Base-by-base conservation (phyloP, 768 basidiomycete species). In the Tricholoma hemisulphureum region DNA sequence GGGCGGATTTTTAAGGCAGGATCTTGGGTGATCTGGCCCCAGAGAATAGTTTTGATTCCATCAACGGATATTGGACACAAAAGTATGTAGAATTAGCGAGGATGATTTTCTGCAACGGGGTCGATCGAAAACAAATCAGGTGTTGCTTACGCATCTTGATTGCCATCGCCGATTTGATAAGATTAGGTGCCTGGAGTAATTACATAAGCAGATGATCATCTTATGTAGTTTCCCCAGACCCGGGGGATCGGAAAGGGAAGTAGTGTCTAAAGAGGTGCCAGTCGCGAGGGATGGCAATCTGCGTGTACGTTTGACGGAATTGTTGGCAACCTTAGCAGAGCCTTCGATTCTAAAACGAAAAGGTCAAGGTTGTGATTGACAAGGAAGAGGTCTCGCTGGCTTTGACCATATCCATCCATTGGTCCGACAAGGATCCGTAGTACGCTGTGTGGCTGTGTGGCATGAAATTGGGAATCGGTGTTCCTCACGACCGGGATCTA, bases 211-310 rank as follows among this genome's bases (percentile, higher is more conserved):
- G 23, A 29, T 50, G 61, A 64, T 65, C 61, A 66, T 63, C 39
- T 62, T 63, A n/a, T n/a, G n/a, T n/a, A 11, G 26, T 29, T 70
- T 71, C 73, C 71, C 71, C 73, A 72, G 70, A 70, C 65, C 65
- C 67, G 69, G 68, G 63, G 65, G 55, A 68, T 67, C 64, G 69
- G 67, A 66, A 56, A 46, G 32, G 32, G 31, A 31, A 8, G 7
- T 10, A 8, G 10, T 8, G 14, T 34, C n/a, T n/a, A n/a, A n/a
- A n/a, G n/a, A n/a, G 32, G 5, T 31, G 29, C 29, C 29, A 31
- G 10, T n/a, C n/a, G n/a, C 32, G 21, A 31, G 56, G 59, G 51
- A 63, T 69, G 69, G 69, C 67, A 69, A 70, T 69, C 66, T 67
- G 69, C 70, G 70, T 56, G n/a, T n/a, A n/a, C n/a, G n/a, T 55